Conservation (phyloP, 1,139 yeast genomes). For the Yamadazyma diospyri region DNA sequence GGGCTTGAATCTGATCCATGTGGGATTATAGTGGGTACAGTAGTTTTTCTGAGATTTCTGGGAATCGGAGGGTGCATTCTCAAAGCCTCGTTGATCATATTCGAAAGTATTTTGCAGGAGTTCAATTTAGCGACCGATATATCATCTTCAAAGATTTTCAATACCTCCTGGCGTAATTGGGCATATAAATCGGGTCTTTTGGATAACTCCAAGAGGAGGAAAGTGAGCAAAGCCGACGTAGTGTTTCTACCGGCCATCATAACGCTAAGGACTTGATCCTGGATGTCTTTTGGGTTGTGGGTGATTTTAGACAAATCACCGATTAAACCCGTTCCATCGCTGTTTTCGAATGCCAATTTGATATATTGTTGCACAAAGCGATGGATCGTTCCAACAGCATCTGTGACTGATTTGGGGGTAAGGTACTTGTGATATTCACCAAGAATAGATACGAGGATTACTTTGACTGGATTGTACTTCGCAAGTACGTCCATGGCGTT, state of each 20-base stretch:
- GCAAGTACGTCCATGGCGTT: not conserved
- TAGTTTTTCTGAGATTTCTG: constrained; percentile 40
- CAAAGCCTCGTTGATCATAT: constrained; percentile 39
- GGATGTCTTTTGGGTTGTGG: constrained; percentile 36
- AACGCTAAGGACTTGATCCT: constrained; percentile 45
- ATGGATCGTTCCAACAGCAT: constrained; percentile 20
- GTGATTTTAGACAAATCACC: constrained; percentile 44
- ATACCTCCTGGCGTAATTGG: constrained; percentile 29
- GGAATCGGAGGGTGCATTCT: constrained; percentile 54
- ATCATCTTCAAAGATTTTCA: constrained; percentile 7
- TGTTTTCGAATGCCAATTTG: constrained; percentile 22
- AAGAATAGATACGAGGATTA: constrained; percentile 15
- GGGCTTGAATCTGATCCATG: constrained; percentile 51
- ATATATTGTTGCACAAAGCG: constrained; percentile 21
- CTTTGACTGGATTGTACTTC: constrained; percentile 20
- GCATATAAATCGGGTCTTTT: constrained; percentile 32
- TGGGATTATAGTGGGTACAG: constrained; percentile 43
- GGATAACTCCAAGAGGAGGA: constrained; percentile 37
- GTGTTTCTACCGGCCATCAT: constrained; percentile 52
- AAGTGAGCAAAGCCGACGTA: constrained; percentile 46
- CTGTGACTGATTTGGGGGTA: constrained; percentile 24
- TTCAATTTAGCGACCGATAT: constrained; percentile 28
- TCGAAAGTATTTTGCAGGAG: constrained; percentile 38
- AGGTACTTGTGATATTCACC: constrained; percentile 28
- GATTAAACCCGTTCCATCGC: constrained; percentile 36